These are phyloP conservation scores for Gossypium thurberi DNA, from an alignment of 345 rosid species.

Conservation along the genomic window DNA sequence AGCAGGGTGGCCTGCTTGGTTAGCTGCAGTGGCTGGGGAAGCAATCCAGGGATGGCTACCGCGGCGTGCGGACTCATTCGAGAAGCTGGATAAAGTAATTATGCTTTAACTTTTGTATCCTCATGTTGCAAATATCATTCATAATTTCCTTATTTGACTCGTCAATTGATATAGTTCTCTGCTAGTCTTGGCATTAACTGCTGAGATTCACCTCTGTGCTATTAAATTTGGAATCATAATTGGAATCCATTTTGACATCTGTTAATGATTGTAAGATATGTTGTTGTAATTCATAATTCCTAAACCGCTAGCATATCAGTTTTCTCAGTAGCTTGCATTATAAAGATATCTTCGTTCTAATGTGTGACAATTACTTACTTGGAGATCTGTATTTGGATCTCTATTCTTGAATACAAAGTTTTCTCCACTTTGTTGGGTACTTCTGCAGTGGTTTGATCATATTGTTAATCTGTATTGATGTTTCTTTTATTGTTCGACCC, in stretches of 20 bases:
- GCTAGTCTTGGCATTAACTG: background rate
- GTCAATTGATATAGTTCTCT: background rate
- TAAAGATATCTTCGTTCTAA: background rate
- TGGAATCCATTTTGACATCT: background rate
- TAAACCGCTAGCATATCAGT: background rate
- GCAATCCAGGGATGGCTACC: conserved; percentile 96
- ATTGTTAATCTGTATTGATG: too few species aligned
- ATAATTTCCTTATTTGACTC: background rate
- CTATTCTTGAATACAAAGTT: background rate
- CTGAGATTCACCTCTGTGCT: background rate
- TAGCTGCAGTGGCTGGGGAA: conserved; percentile 95
- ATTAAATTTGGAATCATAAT: background rate
- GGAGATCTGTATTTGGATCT: background rate
- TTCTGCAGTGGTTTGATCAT: background rate
- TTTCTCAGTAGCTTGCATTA: background rate
- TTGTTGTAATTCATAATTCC: background rate
- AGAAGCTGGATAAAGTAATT: conserved; percentile 86
- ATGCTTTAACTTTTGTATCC: conserved; percentile 18
- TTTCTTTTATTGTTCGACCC: too few species aligned
- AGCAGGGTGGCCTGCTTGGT: conserved; percentile 98
- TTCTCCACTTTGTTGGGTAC: background rate
- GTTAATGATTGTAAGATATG: background rate
- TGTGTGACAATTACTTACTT: background rate
- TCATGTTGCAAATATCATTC: background rate
- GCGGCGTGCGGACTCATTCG: conserved; percentile 93